phyloP scores from a whole-genome alignment of 2,329 filamentous ascomycete genomes.

The Passalora sequoiae region DNA sequence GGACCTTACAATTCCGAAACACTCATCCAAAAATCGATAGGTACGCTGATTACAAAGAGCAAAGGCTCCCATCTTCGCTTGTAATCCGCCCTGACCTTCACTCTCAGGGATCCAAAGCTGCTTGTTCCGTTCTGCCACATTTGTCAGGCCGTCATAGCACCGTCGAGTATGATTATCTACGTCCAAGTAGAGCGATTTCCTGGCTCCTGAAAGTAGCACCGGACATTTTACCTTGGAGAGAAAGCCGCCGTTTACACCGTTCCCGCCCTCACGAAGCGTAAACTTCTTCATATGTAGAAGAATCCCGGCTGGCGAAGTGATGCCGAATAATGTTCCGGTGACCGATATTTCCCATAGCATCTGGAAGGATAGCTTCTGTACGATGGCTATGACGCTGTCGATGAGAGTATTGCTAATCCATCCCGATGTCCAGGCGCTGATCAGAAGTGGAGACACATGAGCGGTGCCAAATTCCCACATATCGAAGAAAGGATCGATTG shows the following conservation, averaged over 20 bases:
- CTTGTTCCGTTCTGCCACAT: background rate
- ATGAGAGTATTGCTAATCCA: background rate
- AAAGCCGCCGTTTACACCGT: background rate
- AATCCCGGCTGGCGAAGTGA: background rate
- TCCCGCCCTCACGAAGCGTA: background rate
- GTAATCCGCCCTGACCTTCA: background rate
- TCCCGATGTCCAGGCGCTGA: background rate
- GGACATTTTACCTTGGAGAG: background rate
- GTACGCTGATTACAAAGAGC: background rate
- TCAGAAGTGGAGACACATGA: background rate
- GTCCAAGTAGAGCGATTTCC: background rate
- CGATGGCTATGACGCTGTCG: background rate
- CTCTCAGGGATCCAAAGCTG: background rate
- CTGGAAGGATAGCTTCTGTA: background rate
- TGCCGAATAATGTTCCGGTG: background rate
- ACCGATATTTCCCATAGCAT: background rate
- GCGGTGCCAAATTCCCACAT: background rate
- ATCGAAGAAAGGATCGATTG: background rate
- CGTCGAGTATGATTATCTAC: background rate
- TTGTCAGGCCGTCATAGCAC: background rate
- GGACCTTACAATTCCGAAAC: background rate
- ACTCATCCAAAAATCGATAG: background rate
- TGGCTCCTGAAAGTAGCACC: background rate
- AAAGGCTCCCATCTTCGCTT: background rate
- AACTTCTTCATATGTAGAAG: background rate